phyloP scores from a whole-genome alignment of 805 yeast genomes.

The Candida hispaniensis region DNA sequence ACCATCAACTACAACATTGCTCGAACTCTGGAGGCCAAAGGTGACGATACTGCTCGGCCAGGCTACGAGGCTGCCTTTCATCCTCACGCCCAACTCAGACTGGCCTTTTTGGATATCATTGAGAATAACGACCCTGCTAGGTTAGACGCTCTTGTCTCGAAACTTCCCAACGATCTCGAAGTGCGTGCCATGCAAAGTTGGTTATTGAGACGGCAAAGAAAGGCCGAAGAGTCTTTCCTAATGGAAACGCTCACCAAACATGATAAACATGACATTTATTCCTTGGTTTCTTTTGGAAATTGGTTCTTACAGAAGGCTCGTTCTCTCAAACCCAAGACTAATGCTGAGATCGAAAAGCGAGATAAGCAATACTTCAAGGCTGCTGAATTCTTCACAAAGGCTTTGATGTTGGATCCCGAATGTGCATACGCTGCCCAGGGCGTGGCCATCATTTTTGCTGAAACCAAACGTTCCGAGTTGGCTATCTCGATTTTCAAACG shows the following conservation, averaged over 20 bases:
- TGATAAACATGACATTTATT: slow-evolving; percentile 77
- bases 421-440: slow-evolving; percentile 98
- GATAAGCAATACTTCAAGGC: slow-evolving; percentile 76
- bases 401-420: slow-evolving; percentile 66
- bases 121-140: slow-evolving; percentile 34
- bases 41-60: slow-evolving; percentile 30
- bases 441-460: slow-evolving; percentile 84
- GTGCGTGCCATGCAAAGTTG: slow-evolving; percentile 88
- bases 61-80: slow-evolving; percentile 62
- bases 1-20: slow-evolving; percentile 67
- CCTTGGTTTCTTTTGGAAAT: slow-evolving; percentile 82
- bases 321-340: slow-evolving; percentile 44
- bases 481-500: slow-evolving; percentile 84
- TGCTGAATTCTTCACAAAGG: slow-evolving; percentile 86
- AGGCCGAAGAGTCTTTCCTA: slow-evolving; percentile 64
- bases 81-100: slow-evolving; percentile 63
- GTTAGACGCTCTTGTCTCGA: slow-evolving; percentile 44
- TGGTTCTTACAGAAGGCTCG: slow-evolving; percentile 71
- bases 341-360: slow-evolving; percentile 45
- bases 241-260: slow-evolving; percentile 72
- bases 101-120: slow-evolving; percentile 48
- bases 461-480: slow-evolving; percentile 51
- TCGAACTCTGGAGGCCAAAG: slow-evolving; percentile 48
- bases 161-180: slow-evolving; percentile 56
- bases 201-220: slow-evolving; percentile 44